Percentiles rank a stretch among this genome's conserved stretches.
Conservation (phyloP, 169 alveolate species). For the Eimeria tenella region DNA sequence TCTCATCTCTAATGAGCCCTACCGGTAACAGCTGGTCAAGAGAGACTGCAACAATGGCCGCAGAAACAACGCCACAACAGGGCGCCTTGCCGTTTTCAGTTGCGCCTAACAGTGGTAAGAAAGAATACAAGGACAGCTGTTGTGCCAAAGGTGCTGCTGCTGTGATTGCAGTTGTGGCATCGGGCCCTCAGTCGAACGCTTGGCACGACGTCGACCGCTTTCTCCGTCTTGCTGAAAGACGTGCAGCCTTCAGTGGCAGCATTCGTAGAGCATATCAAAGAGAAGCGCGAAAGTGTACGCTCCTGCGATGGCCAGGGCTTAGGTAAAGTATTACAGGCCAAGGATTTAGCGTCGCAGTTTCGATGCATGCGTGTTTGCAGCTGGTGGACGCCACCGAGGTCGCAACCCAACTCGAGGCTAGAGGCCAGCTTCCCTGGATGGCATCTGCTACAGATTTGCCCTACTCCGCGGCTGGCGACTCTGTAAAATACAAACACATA, state of each 20-base stretch:
- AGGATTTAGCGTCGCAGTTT: too few species aligned
- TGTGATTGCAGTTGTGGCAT: conserved; percentile 39
- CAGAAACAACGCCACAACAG: not conserved
- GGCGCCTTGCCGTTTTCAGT: not conserved
- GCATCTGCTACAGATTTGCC: not conserved
- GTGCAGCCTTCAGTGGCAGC: conserved; percentile 16
- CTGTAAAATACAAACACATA: not conserved
- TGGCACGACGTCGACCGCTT: not conserved
- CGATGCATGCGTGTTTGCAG: not conserved
- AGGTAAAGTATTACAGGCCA: not conserved
- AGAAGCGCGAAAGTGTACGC: conserved; percentile 31
- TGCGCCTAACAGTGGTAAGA: too few species aligned
- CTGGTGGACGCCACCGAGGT: conserved; percentile 19
- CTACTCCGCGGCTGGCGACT: not conserved
- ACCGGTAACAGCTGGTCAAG: not conserved
- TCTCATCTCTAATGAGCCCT: too few species aligned
- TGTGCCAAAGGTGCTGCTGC: not conserved
- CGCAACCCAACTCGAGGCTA: conserved; percentile 7
- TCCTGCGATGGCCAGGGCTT: not conserved
- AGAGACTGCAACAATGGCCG: not conserved
- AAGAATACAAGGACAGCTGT: too few species aligned
- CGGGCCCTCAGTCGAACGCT: not conserved
- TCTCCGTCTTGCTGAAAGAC: not conserved
- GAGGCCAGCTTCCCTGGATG: conserved; percentile 6
- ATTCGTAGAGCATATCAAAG: conserved; percentile 2